These are phyloP conservation scores for Amphichorda felina DNA, from an alignment of 2,329 filamentous ascomycete genomes.

Conservation along the genomic window DNA sequence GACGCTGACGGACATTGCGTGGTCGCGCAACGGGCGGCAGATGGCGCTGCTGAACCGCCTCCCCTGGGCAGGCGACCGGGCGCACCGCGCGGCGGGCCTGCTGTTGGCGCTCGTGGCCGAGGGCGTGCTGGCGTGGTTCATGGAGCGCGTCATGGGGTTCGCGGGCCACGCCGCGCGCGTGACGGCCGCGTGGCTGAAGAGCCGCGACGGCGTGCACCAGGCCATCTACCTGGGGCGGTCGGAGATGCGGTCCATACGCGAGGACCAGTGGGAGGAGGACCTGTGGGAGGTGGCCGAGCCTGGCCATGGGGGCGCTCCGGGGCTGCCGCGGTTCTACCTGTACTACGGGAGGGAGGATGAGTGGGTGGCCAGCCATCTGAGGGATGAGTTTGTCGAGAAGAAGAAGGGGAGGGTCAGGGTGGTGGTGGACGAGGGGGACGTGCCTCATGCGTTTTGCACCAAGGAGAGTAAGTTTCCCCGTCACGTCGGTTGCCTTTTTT, in stretches of 20 bases:
- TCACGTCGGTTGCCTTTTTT: too few species aligned
- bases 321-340: slow-evolving; percentile 39
- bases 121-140: slow-evolving; percentile 26
- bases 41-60: neutral
- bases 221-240: slow-evolving; percentile 45
- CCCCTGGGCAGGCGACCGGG: neutral
- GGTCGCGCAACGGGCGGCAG: slow-evolving; percentile 46
- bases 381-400: slow-evolving; percentile 42
- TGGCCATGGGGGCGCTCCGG: slow-evolving; percentile 4
- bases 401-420: slow-evolving; percentile 31
- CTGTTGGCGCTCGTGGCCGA: slow-evolving; percentile 30
- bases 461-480: slow-evolving; percentile 23
- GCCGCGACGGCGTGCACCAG: slow-evolving; percentile 46
- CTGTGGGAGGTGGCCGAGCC: slow-evolving; percentile 30
- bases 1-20: slow-evolving; percentile 59
- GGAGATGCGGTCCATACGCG: slow-evolving; percentile 46
- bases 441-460: slow-evolving; percentile 50
- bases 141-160: slow-evolving; percentile 32
- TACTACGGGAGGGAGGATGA: slow-evolving; percentile 49
- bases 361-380: slow-evolving; percentile 45
- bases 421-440: slow-evolving; percentile 39
- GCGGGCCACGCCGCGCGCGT: slow-evolving; percentile 33
- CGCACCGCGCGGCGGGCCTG: slow-evolving; percentile 23
- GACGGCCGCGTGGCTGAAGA: slow-evolving; percentile 42
- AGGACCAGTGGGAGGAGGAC: slow-evolving; percentile 47